A percentile compares a stretch with the other conserved stretches of the same genome.
These are phyloP conservation scores for Hippophae tibetana DNA, from an alignment of 306 rosid species.

Conservation along the genomic window DNA sequence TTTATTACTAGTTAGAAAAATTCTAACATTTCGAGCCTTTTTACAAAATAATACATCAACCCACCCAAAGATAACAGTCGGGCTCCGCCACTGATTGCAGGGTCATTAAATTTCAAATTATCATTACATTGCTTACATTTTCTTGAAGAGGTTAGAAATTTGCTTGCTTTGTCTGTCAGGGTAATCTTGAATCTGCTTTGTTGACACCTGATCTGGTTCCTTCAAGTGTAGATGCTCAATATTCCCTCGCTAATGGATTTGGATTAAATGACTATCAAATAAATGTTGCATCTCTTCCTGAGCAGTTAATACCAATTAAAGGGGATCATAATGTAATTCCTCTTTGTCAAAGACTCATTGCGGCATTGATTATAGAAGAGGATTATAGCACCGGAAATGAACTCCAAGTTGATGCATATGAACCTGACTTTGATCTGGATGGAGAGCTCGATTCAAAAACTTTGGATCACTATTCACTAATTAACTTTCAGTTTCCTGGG, in stretches of 20 bases:
- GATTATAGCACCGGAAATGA: slow-evolving; percentile 54
- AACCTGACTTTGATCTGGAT: slow-evolving; percentile 52
- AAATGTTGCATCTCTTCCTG: slow-evolving; percentile 28
- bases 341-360: slow-evolving; percentile 78
- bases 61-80: too few relatives aligned
- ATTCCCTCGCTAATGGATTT: slow-evolving; percentile 42
- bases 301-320: slow-evolving; percentile 37
- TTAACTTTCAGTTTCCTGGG: slow-evolving; percentile 51
- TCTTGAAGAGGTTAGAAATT: slow-evolving; percentile 3
- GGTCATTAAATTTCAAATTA: slow-evolving; percentile 1
- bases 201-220: slow-evolving; percentile 29
- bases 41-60: too few relatives aligned
- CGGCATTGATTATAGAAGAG: slow-evolving; percentile 84
- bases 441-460: slow-evolving; percentile 49
- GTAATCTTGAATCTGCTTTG: slow-evolving; percentile 41
- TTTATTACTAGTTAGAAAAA: too few relatives aligned
- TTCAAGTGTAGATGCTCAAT: slow-evolving; percentile 29
- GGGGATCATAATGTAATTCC: slow-evolving; percentile 56
- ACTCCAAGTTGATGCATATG: slow-evolving; percentile 43
- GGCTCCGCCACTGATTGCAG: too few relatives aligned
- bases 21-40: too few relatives aligned
- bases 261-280: slow-evolving; percentile 28
- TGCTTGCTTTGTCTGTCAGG: slow-evolving; percentile 38
- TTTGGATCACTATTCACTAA: slow-evolving; percentile 35
- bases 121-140: background rate